phyloP scores from a whole-genome alignment of 805 yeast species.

The Pichia heedii region DNA sequence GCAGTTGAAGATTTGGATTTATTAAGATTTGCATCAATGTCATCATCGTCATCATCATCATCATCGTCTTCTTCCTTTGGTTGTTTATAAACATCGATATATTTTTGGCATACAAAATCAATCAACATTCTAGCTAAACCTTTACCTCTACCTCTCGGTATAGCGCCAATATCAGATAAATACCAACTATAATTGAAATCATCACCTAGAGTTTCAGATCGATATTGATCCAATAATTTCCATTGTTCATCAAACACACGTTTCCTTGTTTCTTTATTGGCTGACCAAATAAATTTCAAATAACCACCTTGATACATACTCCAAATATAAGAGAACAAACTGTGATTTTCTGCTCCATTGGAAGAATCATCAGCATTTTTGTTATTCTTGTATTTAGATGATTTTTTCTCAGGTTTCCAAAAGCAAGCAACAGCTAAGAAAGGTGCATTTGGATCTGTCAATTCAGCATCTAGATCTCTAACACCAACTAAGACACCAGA shows the following conservation, averaged over 20 bases:
- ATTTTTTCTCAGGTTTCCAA: slow-evolving; percentile 24
- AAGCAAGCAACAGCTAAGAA: slow-evolving; percentile 48
- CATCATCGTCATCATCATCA: slow-evolving; percentile 10
- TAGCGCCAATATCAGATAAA: slow-evolving; percentile 48
- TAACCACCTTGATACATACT: slow-evolving; percentile 28
- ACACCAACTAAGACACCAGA: slow-evolving; percentile 43
- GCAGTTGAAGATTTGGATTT: background rate
- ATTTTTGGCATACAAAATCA: slow-evolving; percentile 40
- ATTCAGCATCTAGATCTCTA: slow-evolving; percentile 39
- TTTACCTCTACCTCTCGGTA: slow-evolving; percentile 49
- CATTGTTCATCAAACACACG: slow-evolving; percentile 43
- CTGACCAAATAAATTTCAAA: slow-evolving; percentile 27
- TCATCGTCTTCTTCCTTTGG: slow-evolving; percentile 12
- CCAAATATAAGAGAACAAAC: slow-evolving; percentile 27
- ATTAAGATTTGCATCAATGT: slow-evolving; percentile 2
- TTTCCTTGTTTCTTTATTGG: slow-evolving; percentile 36
- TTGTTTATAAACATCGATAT: slow-evolving; percentile 26
- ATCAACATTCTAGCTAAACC: slow-evolving; percentile 47
- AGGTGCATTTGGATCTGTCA: slow-evolving; percentile 32
- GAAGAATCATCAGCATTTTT: background rate
- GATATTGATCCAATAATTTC: slow-evolving; percentile 36
- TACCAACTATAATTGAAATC: slow-evolving; percentile 41
- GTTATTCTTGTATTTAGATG: background rate
- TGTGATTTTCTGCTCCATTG: slow-evolving; percentile 12
- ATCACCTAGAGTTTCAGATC: slow-evolving; percentile 35